These are phyloP conservation scores for Kernera saxatilis DNA, from an alignment of 345 rosid species.

Conservation along the genomic window DNA sequence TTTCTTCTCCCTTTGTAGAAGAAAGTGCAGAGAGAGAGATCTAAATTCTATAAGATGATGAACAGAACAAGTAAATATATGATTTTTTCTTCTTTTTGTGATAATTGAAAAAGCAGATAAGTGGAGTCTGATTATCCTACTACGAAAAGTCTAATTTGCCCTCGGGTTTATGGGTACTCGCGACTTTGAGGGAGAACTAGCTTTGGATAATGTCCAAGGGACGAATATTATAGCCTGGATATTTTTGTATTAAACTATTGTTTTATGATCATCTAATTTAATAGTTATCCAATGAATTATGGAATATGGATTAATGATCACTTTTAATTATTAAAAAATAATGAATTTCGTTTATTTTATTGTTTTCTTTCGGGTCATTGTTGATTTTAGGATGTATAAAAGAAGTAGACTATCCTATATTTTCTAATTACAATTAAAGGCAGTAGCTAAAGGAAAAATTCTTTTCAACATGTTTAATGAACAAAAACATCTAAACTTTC, in stretches of 20 bases:
- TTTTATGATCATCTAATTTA: not conserved
- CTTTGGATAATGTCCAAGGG: constrained; percentile 21
- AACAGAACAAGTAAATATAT: not conserved
- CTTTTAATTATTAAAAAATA: not conserved
- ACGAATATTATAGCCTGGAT: not conserved
- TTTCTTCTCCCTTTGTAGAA: not conserved
- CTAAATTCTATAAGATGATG: constrained; percentile 4
- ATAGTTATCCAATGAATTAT: not conserved
- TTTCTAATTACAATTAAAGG: not conserved
- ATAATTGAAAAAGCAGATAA: constrained; percentile 20
- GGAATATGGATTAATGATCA: not conserved
- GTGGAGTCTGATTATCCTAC: constrained; percentile 23
- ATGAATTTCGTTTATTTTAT: not conserved
- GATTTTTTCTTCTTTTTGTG: not conserved
- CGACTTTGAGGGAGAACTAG: not conserved
- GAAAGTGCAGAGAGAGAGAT: constrained; percentile 20
- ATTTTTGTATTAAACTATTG: not conserved
- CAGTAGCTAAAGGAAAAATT: not conserved
- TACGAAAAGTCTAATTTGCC: constrained; percentile 8
- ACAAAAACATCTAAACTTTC: not conserved
- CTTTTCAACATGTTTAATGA: not conserved
- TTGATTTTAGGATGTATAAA: no score
- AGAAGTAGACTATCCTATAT: not conserved
- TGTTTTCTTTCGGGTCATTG: not conserved
- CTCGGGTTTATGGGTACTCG: constrained; percentile 17